phyloP scores from a whole-genome alignment of 257 asterid genomes.

The Forsythia suspensa region DNA sequence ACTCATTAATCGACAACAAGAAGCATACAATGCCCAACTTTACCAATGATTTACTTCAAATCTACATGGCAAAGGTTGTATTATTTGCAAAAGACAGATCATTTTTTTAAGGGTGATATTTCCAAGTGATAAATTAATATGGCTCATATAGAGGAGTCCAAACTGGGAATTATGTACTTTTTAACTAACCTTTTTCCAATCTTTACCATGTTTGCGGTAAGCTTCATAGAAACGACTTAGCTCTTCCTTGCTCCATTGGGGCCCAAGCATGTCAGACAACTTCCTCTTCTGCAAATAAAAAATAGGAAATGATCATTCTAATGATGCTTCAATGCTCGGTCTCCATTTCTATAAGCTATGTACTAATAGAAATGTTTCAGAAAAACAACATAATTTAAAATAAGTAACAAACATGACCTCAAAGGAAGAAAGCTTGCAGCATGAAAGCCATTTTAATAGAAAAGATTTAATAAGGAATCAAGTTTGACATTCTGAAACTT shows the following conservation, averaged over 20 bases:
- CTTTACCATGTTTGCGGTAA: conserved; percentile 76
- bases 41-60: background rate
- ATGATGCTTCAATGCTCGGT: conserved; percentile 20
- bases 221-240: conserved; percentile 81
- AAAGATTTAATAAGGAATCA: background rate
- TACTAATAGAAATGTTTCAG: background rate
- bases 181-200: conserved; percentile 86
- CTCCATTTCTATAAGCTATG: background rate
- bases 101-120: conserved; percentile 15
- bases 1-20: background rate
- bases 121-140: conserved; percentile 21
- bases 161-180: conserved; percentile 7
- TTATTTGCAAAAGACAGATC: conserved; percentile 2
- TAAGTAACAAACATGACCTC: background rate
- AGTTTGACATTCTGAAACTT: background rate
- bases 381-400: background rate
- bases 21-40: conserved; percentile 10
- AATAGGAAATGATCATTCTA: conserved; percentile 11
- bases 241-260: conserved; percentile 82
- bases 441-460: background rate
- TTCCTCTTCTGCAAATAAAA: conserved; percentile 72
- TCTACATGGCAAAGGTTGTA: conserved; percentile 8
- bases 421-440: background rate
- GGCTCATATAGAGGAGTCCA: conserved; percentile 16
- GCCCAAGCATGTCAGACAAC: conserved; percentile 78